These are phyloP conservation scores for Hypholoma sublateritium DNA, from an alignment of 768 basidiomycete genomes.

Conservation along the genomic window DNA sequence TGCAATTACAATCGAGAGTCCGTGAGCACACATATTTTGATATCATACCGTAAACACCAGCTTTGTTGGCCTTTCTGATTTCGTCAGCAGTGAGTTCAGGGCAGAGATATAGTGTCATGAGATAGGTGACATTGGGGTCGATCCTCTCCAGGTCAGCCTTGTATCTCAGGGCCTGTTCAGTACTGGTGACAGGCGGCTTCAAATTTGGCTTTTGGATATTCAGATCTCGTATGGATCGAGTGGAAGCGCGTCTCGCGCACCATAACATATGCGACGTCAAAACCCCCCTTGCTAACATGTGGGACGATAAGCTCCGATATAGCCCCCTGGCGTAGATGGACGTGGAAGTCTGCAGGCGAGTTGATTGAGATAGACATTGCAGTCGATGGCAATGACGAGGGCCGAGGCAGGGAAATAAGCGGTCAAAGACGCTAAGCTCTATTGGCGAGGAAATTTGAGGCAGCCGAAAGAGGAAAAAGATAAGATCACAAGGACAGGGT, in stretches of 20 bases:
- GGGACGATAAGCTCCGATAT: slow-evolving; percentile 84
- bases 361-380: slow-evolving; percentile 44
- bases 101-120: slow-evolving; percentile 97
- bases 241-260: slow-evolving; percentile 39
- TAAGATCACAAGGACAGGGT: slow-evolving; percentile 22
- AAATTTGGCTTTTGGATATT: slow-evolving; percentile 75
- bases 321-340: slow-evolving; percentile 89
- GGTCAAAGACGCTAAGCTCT: neutral
- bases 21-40: neutral
- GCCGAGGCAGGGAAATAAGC: neutral
- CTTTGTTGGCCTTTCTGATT: slow-evolving; percentile 81
- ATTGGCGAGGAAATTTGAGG: neutral
- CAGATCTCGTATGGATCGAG: slow-evolving; percentile 3
- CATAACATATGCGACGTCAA: slow-evolving; percentile 95
- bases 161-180: slow-evolving; percentile 80
- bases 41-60: slow-evolving; percentile 67
- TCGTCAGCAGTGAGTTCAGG: slow-evolving; percentile 89
- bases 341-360: slow-evolving; percentile 92
- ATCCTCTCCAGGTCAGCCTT: slow-evolving; percentile 70
- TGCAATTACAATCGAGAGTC: too few relatives aligned
- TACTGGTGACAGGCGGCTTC: slow-evolving; percentile 82
- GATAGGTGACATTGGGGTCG: slow-evolving; percentile 77
- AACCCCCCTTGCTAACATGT: slow-evolving; percentile 88
- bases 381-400: neutral
- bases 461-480: slow-evolving; percentile 20